Percentiles rank a stretch among this genome's conserved stretches.
These are phyloP conservation scores for Casuarina equisetifolia DNA, from an alignment of 306 rosid species.

Conservation along the genomic window DNA sequence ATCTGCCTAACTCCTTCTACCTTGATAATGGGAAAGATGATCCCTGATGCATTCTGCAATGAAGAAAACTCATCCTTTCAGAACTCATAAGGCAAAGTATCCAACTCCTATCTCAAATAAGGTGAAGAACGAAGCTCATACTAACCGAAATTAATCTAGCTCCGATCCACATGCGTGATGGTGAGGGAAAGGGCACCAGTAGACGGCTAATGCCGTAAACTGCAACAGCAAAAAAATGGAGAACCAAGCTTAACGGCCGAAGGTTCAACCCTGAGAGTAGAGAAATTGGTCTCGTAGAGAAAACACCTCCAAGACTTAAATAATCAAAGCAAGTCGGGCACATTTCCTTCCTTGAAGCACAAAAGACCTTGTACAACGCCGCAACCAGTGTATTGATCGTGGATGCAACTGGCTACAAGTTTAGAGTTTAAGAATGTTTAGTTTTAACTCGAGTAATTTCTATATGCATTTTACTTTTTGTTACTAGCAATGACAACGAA, in stretches of 20 bases:
- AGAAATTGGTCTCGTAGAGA: constrained; percentile 76
- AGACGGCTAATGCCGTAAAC: constrained; percentile 82
- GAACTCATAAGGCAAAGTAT: background rate
- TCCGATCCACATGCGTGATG: constrained; percentile 80
- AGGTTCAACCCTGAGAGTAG: constrained; percentile 90
- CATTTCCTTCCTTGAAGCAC: constrained; percentile 95
- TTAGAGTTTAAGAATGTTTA: constrained; percentile 4
- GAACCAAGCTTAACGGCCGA: constrained; percentile 86
- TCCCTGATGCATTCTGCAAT: constrained; percentile 81
- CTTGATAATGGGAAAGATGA: constrained; percentile 82
- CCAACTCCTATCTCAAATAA: background rate
- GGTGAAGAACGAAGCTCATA: background rate
- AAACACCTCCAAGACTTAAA: constrained; percentile 83
- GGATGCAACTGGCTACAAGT: constrained; percentile 88
- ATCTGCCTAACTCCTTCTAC: constrained; percentile 95
- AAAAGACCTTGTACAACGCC: constrained; percentile 91
- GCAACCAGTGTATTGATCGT: constrained; percentile 94
- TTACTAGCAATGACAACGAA: no score
- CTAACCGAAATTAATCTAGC: constrained; percentile 67
- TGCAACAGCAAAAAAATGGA: constrained; percentile 94
- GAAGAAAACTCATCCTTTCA: constrained; percentile 6
- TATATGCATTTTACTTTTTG: background rate
- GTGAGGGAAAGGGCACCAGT: constrained; percentile 84
- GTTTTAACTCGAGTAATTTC: background rate
- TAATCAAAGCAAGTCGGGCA: constrained; percentile 96